Conservation (phyloP, 2,329 filamentous ascomycete species). For the Alternaria brassicae region DNA sequence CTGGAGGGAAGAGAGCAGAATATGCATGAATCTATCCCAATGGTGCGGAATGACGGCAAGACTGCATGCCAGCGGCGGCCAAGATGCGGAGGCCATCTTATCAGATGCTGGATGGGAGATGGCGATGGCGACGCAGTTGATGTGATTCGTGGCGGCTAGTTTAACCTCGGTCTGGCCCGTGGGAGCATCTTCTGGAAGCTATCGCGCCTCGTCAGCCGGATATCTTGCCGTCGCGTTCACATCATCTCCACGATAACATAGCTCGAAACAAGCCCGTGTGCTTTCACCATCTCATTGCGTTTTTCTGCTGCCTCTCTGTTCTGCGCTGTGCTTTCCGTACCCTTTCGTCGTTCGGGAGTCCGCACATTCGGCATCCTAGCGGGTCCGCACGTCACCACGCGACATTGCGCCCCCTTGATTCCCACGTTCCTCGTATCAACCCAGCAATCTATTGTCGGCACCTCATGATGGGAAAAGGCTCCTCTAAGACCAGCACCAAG, state of each 20-base stretch:
- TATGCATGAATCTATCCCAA: not conserved
- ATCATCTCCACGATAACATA: not conserved
- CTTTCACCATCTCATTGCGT: not conserved
- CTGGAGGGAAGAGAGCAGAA: too few relatives aligned
- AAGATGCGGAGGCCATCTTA: constrained; percentile 7
- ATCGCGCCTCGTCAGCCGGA: constrained; percentile 8
- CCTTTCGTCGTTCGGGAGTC: constrained; percentile 7
- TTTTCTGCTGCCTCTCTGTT: not conserved
- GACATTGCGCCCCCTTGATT: constrained; percentile 1
- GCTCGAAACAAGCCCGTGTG: not conserved
- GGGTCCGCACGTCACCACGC: constrained; percentile 20
- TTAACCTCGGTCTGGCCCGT: constrained; percentile 24
- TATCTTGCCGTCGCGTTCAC: not conserved
- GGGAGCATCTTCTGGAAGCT: constrained; percentile 32
- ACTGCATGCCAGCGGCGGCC: not conserved
- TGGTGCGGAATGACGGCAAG: not conserved
- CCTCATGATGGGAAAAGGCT: constrained; percentile 45
- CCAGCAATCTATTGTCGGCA: constrained; percentile 1
- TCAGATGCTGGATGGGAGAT: constrained; percentile 13
- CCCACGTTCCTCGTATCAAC: not conserved
- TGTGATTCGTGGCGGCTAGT: constrained; percentile 7
- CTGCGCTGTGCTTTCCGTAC: not conserved
- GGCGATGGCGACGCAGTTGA: not conserved
- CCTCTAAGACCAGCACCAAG: constrained; percentile 45
- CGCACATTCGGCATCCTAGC: constrained; percentile 12